A percentile compares a stretch with the other conserved stretches of the same genome.
Evolutionary conservation across 192 early-diverging fungal genomes (phyloP).

Genomic region (Chytriomyces sp.): DNA sequence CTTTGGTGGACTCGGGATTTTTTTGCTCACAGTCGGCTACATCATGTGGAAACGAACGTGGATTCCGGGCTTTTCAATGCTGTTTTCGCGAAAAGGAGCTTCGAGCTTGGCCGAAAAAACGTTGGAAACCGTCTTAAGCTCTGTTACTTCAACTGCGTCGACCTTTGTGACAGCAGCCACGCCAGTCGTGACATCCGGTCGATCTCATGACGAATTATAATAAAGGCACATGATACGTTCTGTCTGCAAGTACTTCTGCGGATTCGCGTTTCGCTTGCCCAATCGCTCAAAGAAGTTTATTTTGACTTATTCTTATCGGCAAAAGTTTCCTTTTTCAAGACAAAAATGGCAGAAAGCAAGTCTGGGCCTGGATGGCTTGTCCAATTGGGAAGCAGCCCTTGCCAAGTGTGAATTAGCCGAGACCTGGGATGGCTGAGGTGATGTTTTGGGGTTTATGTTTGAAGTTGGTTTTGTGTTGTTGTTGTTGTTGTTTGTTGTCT

Average conservation of each 20-base stretch:
- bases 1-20: constrained; percentile 27
- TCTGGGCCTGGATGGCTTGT: too few relatives aligned
- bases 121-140: background rate
- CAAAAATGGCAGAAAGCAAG: too few relatives aligned
- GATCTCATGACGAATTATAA: constrained; percentile 10
- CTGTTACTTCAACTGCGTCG: background rate
- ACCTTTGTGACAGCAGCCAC: background rate
- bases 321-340: too few relatives aligned
- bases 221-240: background rate
- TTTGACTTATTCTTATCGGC: too few relatives aligned
- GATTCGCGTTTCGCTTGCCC: too few relatives aligned
- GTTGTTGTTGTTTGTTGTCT: too few relatives aligned
- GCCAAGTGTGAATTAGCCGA: too few relatives aligned
- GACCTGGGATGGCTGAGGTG: too few relatives aligned
- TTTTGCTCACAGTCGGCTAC: constrained; percentile 28
- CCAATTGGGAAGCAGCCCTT: too few relatives aligned
- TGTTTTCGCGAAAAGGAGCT: background rate
- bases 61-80: constrained; percentile 24
- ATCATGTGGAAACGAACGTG: constrained; percentile 34
- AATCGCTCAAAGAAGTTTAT: too few relatives aligned
- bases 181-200: background rate
- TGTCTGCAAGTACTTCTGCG: background rate
- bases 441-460: too few relatives aligned
- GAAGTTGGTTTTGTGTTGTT: too few relatives aligned
- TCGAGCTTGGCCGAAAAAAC: background rate